Base-by-base conservation (phyloP, 345 rosid species). In the Capsella bursapastoris region DNA sequence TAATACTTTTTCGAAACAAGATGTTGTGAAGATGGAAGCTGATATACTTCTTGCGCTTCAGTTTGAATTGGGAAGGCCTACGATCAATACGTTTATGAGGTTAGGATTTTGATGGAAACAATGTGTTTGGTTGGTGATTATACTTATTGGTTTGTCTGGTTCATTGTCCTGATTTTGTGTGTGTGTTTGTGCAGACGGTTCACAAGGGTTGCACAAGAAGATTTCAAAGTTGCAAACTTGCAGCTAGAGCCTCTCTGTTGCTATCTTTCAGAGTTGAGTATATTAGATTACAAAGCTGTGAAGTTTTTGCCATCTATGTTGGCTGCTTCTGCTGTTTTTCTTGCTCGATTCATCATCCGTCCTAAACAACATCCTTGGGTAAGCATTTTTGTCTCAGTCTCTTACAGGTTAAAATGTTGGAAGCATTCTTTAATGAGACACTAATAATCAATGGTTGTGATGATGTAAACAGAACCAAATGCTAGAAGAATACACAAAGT, bases 321-420 rank as follows among this genome's bases (percentile, higher is more conserved):
- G 62, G 95, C 97, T 77, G 86, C 92, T 25, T 84, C 93, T 12
- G 93, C 86, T 48, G 81, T 86, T 2, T 94, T 90, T 77, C 88
- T 94, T 5, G 78, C 88, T 49, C 80, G 96, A 27, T 91, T 83
- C 72, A 86, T 89, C 15, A 50, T 74, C 32, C 68, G 61, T 16
- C 91, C 97, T 3, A 83, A 78, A 76, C 69, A 52, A 34, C 76
- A 84, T 80, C 96, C 96, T 16, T 94, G 97, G 98, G 96, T 94
- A 80, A 74, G 90, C 52, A 62, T 25, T 25, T 49, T 25, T 14
- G 31, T 50, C 32, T 60, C 35, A 15, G 16, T 41, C 6, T 22
- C 45, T 52, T 34, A 8, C 45, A 43, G 0, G 51, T 57, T n/a
- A 2, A 5, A 14, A 8, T 40, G 7, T 48, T 31, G 14, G 25